Conservation (phyloP, 2,329 filamentous ascomycete species). For the Neonectria hederae region DNA sequence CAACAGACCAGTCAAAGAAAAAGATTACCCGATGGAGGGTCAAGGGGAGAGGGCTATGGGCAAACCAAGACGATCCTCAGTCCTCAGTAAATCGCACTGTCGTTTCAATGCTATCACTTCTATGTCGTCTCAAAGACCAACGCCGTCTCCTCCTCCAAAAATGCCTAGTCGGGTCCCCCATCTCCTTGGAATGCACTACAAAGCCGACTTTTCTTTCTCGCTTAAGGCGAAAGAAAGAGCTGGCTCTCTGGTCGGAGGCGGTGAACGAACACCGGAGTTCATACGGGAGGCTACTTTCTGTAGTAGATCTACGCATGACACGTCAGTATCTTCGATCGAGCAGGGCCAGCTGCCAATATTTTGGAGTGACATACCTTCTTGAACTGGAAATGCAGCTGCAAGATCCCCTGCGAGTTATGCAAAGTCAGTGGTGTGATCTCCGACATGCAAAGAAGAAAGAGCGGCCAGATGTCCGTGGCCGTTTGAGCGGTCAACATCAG, state of each 20-base stretch:
- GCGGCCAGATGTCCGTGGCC: conserved; percentile 12
- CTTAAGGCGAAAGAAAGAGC: conserved; percentile 1
- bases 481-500: conserved; percentile 22
- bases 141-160: conserved; percentile 12
- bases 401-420: conserved; percentile 73
- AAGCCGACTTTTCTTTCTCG: not conserved
- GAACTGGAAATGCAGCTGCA: conserved; percentile 98
- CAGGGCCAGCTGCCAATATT: conserved; percentile 3
- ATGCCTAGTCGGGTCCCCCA: conserved; percentile 4
- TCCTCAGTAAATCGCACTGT: conserved; percentile 26
- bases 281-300: conserved; percentile 55
- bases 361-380: conserved; percentile 76
- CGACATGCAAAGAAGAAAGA: conserved; percentile 4
- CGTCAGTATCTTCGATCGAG: conserved; percentile 35
- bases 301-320: conserved; percentile 61
- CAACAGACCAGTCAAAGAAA: conserved; percentile 29
- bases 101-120: conserved; percentile 23
- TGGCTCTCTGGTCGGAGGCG: conserved; percentile 6
- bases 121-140: conserved; percentile 17
- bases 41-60: conserved; percentile 31
- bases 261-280: conserved; percentile 7
- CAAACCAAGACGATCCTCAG: conserved; percentile 26
- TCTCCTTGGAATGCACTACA: conserved; percentile 7
- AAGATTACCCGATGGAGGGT: conserved; percentile 29
- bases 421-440: conserved; percentile 32